These are phyloP conservation scores for Saposhnikovia divaricata DNA, from an alignment of 129 eudicot genomes.

Conservation along the genomic window DNA sequence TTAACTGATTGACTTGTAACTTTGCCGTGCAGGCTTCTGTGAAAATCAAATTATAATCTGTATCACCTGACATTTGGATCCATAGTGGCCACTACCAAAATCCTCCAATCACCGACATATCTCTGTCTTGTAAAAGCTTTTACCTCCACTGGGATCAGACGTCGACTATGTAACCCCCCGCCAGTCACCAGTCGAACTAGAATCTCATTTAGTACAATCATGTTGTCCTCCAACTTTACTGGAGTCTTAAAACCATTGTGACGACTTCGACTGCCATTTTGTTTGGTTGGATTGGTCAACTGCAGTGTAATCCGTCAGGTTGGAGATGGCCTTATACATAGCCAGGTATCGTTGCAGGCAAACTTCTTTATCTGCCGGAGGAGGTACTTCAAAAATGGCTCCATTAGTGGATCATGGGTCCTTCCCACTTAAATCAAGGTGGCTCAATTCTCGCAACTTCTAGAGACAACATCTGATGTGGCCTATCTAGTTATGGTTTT, in stretches of 20 bases:
- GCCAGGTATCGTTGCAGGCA: background rate
- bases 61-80: slow-evolving; percentile 27
- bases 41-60: background rate
- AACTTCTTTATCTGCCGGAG: background rate
- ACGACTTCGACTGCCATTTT: background rate
- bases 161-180: background rate
- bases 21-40: too few species aligned
- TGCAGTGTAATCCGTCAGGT: background rate
- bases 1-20: too few species aligned
- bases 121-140: slow-evolving; percentile 10
- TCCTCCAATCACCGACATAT: slow-evolving; percentile 19
- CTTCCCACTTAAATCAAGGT: background rate
- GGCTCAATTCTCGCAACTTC: background rate
- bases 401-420: background rate
- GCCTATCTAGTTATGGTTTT: background rate
- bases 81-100: slow-evolving; percentile 17
- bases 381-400: background rate
- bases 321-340: background rate
- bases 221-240: slow-evolving; percentile 34
- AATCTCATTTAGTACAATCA: slow-evolving; percentile 29
- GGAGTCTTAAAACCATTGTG: slow-evolving; percentile 14
- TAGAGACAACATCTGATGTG: background rate
- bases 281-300: too few species aligned
- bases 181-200: slow-evolving; percentile 11
- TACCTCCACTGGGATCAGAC: background rate